Evolutionary conservation across 1,284 basidiomycete genomes (phyloP).

Genomic region (Leucoagaricus sp.): DNA sequence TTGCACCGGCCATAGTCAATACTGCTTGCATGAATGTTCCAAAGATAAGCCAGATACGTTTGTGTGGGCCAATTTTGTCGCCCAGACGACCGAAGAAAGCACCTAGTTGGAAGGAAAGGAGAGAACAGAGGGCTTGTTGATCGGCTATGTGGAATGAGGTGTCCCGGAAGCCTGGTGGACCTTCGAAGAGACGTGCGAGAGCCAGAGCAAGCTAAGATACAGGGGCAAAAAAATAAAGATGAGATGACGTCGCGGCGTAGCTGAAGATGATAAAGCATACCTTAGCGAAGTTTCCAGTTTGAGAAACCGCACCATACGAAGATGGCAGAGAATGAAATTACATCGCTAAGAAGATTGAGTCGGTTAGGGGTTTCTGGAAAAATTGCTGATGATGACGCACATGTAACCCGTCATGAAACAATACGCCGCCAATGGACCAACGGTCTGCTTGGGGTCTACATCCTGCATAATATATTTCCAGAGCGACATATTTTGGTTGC

Average conservation of each 20-base stretch:
- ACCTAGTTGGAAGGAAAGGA: constrained; percentile 74
- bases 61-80: constrained; percentile 69
- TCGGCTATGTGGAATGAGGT: constrained; percentile 72
- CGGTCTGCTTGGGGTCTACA: constrained; percentile 61
- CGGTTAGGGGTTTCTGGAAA: too few species aligned
- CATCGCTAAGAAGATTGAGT: constrained; percentile 47
- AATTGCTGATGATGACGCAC: too few species aligned
- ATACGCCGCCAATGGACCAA: constrained; percentile 67
- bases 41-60: constrained; percentile 72
- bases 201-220: constrained; percentile 39
- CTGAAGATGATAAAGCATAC: constrained; percentile 30
- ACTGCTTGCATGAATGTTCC: constrained; percentile 76
- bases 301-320: constrained; percentile 89
- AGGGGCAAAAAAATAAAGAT: neutral
- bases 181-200: constrained; percentile 56
- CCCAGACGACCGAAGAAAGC: constrained; percentile 72
- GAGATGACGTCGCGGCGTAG: neutral
- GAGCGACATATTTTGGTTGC: constrained; percentile 22
- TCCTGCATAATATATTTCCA: constrained; percentile 44
- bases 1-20: constrained; percentile 70
- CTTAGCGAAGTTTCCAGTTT: constrained; percentile 76
- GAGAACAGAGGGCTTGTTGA: constrained; percentile 78
- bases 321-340: constrained; percentile 77
- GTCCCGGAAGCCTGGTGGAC: constrained; percentile 48
- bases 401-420: constrained; percentile 90